Base-by-base conservation (phyloP, 106 monocot genomes). In the Allium cepa region DNA sequence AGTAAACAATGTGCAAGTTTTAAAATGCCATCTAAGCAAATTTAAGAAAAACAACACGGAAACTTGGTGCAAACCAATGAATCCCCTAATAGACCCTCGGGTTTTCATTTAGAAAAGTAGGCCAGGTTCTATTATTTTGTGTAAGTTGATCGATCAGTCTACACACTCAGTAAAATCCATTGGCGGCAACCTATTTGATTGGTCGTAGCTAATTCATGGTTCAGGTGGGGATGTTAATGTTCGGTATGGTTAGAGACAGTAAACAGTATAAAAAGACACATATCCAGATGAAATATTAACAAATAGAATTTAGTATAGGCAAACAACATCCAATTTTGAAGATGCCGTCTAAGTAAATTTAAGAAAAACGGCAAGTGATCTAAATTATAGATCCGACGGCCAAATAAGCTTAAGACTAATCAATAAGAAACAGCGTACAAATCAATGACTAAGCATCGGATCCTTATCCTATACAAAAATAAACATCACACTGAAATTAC, bases 261-360 rank as follows among this genome's bases (percentile, higher is more conserved):
- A 64, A 64, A 10, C 65, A 17, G 12, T 50, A 7, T 5, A 36
- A 36, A 36, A 36, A 50, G 4, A n/a, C 28, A 16, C n/a, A 7
- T 56, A 69, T 56, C 68, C 53, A 56, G 56, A 56, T 36, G 56
- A 69, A 69, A 56, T 26, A 7, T 55, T 12, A 56, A 69, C 53
- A 8, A 67, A n/a, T 9, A n/a, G n/a, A 69, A 56, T 56, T 56
- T 56, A 69, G 46, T 46, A 9, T 45, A 69, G 56, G 9, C 7
- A 28, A 56, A 14, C 68, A 46, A 15, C n/a, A 69, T 56, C 68
- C 68, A 69, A 12, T 56, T 69, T 28, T n/a, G n/a, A 69, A 69
- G 56, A 69, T 69, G 56, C 7, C 1, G 56, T 69, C 15, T 69
- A 56, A 8, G 7, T 9, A 28, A 53, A 51, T 50, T 52, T 52